Evolutionary conservation across 352 stramenopile species (phyloP).

Genomic region (Globisporangium emineosum): DNA sequence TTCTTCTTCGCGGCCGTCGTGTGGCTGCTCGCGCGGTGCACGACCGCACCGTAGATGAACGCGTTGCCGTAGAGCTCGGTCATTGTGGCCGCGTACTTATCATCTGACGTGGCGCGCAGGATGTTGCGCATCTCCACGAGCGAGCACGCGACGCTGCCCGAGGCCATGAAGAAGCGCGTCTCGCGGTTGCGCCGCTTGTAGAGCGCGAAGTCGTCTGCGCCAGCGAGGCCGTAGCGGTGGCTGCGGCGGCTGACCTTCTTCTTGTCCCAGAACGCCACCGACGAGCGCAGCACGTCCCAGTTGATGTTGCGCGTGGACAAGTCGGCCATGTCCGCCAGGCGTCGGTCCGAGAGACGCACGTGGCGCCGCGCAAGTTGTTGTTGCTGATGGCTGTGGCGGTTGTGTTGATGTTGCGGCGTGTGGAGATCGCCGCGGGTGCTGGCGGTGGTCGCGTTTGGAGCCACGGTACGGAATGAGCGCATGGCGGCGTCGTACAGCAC

Average conservation of each 20-base stretch:
- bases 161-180: constrained; percentile 29
- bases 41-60: constrained; percentile 50
- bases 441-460: background rate
- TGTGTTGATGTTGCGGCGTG: background rate
- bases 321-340: constrained; percentile 34
- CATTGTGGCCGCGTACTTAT: constrained; percentile 40
- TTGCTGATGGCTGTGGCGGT: background rate
- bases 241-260: constrained; percentile 8
- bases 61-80: constrained; percentile 35
- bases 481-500: constrained; percentile 3
- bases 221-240: background rate
- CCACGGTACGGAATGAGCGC: background rate
- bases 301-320: constrained; percentile 26
- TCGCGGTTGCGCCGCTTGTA: constrained; percentile 25
- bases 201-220: constrained; percentile 17
- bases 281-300: constrained; percentile 24
- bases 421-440: background rate
- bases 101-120: constrained; percentile 27
- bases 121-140: constrained; percentile 37
- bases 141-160: constrained; percentile 33
- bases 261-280: constrained; percentile 24
- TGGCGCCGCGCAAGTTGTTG: constrained; percentile 25
- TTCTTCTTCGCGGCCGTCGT: too few relatives aligned
- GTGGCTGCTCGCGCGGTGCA: constrained; percentile 31
- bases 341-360: constrained; percentile 42